These are phyloP conservation scores for Eucalyptus coolabah DNA, from an alignment of 345 rosid species.

Conservation along the genomic window DNA sequence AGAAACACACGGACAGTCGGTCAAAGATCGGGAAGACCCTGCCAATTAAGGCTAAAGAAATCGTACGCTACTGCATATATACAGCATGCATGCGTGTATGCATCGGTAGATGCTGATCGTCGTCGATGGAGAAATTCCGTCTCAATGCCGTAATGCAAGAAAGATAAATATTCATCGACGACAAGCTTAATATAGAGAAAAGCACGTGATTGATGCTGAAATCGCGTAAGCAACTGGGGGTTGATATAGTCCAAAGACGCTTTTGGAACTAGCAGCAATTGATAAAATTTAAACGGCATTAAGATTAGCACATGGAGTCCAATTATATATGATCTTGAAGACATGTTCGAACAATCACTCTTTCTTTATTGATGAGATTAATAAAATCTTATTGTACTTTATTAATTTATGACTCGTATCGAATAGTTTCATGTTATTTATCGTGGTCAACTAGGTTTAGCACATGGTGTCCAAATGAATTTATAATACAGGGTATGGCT, in stretches of 20 bases:
- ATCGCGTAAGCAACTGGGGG: not conserved
- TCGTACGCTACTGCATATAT: not conserved
- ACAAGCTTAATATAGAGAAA: not conserved
- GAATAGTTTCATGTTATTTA: no score
- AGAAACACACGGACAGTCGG: not conserved
- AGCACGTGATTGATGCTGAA: not conserved
- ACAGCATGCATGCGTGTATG: not conserved
- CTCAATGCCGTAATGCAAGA: not conserved
- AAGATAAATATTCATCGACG: not conserved
- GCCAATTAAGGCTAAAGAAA: not conserved
- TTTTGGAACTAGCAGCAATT: not conserved
- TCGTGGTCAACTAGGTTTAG: not conserved
- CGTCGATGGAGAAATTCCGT: not conserved
- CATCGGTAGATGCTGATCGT: not conserved
- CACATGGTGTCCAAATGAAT: not conserved
- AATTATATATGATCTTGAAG: not conserved
- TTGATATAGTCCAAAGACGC: not conserved
- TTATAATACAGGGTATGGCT: no score
- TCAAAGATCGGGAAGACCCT: not conserved
- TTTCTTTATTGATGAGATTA: no score
- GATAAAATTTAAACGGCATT: not conserved
- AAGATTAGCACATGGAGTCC: not conserved
- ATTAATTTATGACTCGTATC: not conserved
- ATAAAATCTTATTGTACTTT: not conserved
- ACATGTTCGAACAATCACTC: no score